Conservation (phyloP, 2,329 filamentous ascomycete species). For the Calonectria crousiana region DNA sequence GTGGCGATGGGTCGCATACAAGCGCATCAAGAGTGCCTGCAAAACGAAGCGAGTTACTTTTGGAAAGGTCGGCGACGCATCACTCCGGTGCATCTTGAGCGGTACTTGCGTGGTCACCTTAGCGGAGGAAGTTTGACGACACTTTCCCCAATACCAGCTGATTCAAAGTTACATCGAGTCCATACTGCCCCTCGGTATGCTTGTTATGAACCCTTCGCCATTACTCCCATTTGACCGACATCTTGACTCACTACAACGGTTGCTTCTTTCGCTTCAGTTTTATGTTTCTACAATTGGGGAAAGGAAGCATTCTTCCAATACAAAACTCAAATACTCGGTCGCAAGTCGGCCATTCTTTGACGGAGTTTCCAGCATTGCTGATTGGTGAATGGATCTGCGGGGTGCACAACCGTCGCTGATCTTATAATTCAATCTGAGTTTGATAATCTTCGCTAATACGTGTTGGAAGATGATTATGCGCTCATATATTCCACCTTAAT, state of each 20-base stretch:
- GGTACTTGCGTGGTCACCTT: background rate
- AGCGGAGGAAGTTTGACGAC: background rate
- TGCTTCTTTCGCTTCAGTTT: background rate
- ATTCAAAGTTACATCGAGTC: background rate
- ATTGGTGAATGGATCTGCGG: background rate
- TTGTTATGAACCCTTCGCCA: background rate
- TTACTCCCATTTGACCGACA: background rate
- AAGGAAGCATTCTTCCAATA: background rate
- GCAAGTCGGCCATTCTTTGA: background rate
- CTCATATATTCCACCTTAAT: background rate
- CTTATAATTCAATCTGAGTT: background rate
- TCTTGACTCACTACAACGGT: background rate
- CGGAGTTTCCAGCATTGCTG: background rate
- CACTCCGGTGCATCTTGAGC: background rate
- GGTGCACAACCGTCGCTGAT: background rate
- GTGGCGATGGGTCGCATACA: background rate
- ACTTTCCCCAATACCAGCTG: background rate
- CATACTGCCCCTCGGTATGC: background rate
- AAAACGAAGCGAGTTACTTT: background rate
- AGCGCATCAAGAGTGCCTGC: background rate
- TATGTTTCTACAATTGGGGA: background rate
- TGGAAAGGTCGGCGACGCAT: background rate
- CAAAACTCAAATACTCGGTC: background rate
- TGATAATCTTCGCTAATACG: background rate
- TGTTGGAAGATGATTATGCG: background rate